Evolutionary conservation across 2,329 filamentous ascomycete species (phyloP).

Genomic region (Colletotrichum destructivum): DNA sequence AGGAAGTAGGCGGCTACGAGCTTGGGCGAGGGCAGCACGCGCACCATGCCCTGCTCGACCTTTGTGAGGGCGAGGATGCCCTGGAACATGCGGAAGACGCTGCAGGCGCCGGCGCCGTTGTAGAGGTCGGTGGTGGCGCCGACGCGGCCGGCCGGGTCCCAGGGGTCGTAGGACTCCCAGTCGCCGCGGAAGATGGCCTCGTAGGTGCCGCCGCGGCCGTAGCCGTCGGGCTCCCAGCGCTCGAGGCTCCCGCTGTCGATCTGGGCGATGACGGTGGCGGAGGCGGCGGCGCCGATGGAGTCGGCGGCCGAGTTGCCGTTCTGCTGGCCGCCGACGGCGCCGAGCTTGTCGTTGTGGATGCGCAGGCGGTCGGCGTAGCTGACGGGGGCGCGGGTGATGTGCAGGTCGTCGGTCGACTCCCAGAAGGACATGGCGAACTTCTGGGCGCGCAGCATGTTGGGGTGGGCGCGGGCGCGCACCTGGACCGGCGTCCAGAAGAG

Average conservation of each 20-base stretch:
- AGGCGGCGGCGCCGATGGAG: conserved; percentile 49
- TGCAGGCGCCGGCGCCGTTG: conserved; percentile 79
- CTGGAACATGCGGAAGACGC: conserved; percentile 84
- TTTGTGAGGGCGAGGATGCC: conserved; percentile 80
- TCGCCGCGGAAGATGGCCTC: conserved; percentile 75
- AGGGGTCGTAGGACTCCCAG: conserved; percentile 84
- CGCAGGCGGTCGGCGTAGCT: conserved; percentile 74
- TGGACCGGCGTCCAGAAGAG: conserved; percentile 69
- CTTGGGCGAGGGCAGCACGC: conserved; percentile 64
- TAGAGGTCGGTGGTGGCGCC: conserved; percentile 78
- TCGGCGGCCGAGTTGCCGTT: conserved; percentile 63
- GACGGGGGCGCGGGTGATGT: conserved; percentile 64
- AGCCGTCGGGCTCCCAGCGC: conserved; percentile 76
- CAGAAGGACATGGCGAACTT: conserved; percentile 68
- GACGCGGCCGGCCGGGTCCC: conserved; percentile 78
- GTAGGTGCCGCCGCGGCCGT: conserved; percentile 74
- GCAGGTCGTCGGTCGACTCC: conserved; percentile 64
- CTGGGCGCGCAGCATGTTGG: conserved; percentile 56
- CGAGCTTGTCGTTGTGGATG: conserved; percentile 57
- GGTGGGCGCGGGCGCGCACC: conserved; percentile 56
- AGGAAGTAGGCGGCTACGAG: conserved; percentile 64
- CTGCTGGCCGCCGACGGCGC: conserved; percentile 34
- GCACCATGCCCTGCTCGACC: conserved; percentile 62
- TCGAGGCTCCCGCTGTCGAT: conserved; percentile 77
- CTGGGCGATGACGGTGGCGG: conserved; percentile 70